Base-by-base conservation (phyloP, 768 basidiomycete genomes). In the Ramaria rubella region DNA sequence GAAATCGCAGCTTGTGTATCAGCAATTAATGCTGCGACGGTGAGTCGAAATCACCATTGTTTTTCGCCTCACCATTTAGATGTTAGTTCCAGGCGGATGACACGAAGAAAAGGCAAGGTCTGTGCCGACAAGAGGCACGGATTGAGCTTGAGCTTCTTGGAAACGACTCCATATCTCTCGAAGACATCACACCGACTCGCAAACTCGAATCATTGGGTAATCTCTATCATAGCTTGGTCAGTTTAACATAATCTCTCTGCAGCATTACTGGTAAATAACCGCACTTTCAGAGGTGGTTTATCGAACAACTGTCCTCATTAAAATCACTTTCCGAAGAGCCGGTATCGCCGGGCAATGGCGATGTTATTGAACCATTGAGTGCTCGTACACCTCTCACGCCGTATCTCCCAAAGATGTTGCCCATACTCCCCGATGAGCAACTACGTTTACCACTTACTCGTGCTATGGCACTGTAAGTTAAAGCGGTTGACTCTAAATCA, bases 221-320 rank as follows among this genome's bases (percentile, higher is more conserved):
- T 56, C 72, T 98, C 36, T 87, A 94, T 68, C 86, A 83, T 62
- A 94, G 90, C 67, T 80, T 97, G 64, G 94, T 95, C 70, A 64
- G 86, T 76, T 38, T 11, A 52, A 49, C 12, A 26, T 7, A 58
- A 19, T 30, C 33, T 24, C 29, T 40, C 55, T 48, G 27, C 45
- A 33, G 5, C 14, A 5, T 27, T 23, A 48, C 36, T 31, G n/a
- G 27, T 17, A 23, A 52, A 40, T 49, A 15, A n/a, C 49, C 64
- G 58, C 53, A 30, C 52, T 19, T 45, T 43, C 38, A 95, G 92
- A 78, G 83, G 1, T 97, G 94, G 95, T 92, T 97, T 67, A 80
- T 84, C 29, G 70, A 77, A 17, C 84, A 87, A 63, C 73, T 97
- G 14, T 78, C 79, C 40, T 69, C 77, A 42, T 73, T 98, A 49